Percentiles rank a stretch among this genome's conserved stretches.
phyloP scores from a whole-genome alignment of 345 rosid genomes.

The Aquilaria malaccensis region DNA sequence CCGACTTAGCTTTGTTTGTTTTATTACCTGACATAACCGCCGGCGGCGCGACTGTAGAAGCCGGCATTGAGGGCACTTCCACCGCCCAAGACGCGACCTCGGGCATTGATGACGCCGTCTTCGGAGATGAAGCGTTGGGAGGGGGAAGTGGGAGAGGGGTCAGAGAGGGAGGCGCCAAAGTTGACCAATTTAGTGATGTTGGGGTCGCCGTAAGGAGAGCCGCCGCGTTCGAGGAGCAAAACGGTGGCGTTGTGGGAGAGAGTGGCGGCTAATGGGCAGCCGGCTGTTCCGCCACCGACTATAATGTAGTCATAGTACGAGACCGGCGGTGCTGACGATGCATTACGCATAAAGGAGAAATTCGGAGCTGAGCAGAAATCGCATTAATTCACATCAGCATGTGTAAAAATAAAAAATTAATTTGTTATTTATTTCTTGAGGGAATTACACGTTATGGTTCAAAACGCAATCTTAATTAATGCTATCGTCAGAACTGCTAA shows the following conservation, averaged over 20 bases:
- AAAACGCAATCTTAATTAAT: too few species aligned
- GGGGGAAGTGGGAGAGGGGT: constrained; percentile 43
- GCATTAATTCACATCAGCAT: too few species aligned
- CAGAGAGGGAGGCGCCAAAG: constrained; percentile 48
- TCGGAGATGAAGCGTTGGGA: constrained; percentile 63
- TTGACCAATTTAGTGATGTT: constrained; percentile 36
- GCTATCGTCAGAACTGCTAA: too few species aligned
- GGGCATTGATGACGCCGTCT: constrained; percentile 67
- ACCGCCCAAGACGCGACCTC: constrained; percentile 67
- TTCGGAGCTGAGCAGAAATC: constrained; percentile 20
- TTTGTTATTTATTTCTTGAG: background rate
- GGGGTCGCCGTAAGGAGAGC: constrained; percentile 55
- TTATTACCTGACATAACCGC: constrained; percentile 33
- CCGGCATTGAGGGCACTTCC: constrained; percentile 66
- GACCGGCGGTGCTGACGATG: constrained; percentile 25
- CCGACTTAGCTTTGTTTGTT: background rate
- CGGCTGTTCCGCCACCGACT: constrained; percentile 79
- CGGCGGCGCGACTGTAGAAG: constrained; percentile 49
- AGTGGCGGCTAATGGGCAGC: constrained; percentile 78
- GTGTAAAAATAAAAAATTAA: background rate
- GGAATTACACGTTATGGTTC: too few species aligned
- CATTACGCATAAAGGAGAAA: constrained; percentile 38
- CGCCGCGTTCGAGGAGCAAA: constrained; percentile 69
- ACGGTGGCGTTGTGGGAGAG: constrained; percentile 51
- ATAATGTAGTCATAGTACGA: constrained; percentile 52